These are phyloP conservation scores for Calonectria crousiana DNA, from an alignment of 2,329 filamentous ascomycete genomes.

Conservation along the genomic window DNA sequence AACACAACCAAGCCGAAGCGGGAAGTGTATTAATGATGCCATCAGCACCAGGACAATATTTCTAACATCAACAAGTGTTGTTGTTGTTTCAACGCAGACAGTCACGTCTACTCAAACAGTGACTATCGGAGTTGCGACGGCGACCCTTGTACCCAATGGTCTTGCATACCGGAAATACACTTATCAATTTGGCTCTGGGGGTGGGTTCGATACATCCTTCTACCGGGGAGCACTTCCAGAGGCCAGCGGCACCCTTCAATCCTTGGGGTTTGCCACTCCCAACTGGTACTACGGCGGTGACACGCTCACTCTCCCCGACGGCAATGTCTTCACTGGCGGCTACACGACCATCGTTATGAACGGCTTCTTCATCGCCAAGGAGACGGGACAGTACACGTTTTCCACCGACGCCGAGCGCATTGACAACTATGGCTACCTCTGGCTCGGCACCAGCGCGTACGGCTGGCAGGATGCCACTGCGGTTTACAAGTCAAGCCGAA, in stretches of 20 bases:
- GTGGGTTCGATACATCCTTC: background rate
- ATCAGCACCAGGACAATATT: background rate
- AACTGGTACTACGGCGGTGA: background rate
- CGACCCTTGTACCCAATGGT: background rate
- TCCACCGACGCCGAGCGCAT: background rate
- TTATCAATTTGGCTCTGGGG: background rate
- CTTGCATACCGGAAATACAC: slow-evolving; percentile 2
- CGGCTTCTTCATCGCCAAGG: slow-evolving; percentile 11
- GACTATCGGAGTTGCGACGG: background rate
- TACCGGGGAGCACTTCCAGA: background rate
- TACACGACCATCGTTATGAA: background rate
- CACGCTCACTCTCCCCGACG: background rate
- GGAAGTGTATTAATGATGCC: background rate
- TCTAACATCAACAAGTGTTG: background rate
- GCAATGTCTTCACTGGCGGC: background rate
- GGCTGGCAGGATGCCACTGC: background rate
- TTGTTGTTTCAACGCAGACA: background rate
- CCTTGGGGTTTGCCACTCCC: background rate
- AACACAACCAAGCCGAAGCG: background rate
- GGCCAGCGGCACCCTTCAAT: background rate
- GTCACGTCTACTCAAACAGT: background rate
- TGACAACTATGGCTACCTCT: slow-evolving; percentile 11
- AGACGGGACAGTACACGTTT: slow-evolving; percentile 1
- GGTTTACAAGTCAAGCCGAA: background rate
- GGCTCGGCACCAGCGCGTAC: background rate